Evolutionary conservation across 768 basidiomycete genomes (phyloP).

Genomic region (Mrakia blollopis): DNA sequence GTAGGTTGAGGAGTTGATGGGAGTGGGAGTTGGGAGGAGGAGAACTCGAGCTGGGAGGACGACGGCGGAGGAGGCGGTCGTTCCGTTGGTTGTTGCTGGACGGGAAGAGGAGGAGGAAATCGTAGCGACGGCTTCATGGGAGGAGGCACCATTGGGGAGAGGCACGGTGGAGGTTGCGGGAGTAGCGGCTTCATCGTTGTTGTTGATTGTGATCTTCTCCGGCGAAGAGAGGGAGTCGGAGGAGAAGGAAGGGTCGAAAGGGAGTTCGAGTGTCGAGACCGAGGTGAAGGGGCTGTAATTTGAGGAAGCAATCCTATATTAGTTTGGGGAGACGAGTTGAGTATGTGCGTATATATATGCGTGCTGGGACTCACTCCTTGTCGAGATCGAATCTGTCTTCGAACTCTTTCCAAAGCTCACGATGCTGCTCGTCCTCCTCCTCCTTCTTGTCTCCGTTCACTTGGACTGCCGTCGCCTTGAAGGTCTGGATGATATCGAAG

Average conservation of each 20-base stretch:
- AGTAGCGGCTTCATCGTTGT: too few species aligned
- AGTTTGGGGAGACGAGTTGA: background rate
- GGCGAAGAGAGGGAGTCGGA: background rate
- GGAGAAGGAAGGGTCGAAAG: background rate
- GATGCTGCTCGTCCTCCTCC: background rate
- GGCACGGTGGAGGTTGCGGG: background rate
- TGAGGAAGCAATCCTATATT: too few species aligned
- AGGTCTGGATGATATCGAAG: constrained; percentile 8
- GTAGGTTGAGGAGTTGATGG: background rate
- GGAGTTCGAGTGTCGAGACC: constrained; percentile 15
- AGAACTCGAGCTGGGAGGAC: background rate
- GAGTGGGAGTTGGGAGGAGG: background rate
- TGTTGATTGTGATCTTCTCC: background rate
- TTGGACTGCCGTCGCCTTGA: background rate
- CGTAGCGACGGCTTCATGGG: too few species aligned
- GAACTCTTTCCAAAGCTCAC: constrained; percentile 17
- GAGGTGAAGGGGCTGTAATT: background rate
- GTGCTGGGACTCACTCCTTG: background rate
- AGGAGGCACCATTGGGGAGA: background rate
- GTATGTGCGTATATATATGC: background rate
- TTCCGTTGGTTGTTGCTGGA: background rate
- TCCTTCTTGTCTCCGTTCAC: background rate
- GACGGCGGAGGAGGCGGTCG: background rate
- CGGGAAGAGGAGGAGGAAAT: background rate
- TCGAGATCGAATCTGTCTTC: constrained; percentile 13